Evolutionary conservation across 768 basidiomycete genomes (phyloP), one percentile per base, ranked within the genome.

Genomic region (Termitomyces sp.): DNA sequence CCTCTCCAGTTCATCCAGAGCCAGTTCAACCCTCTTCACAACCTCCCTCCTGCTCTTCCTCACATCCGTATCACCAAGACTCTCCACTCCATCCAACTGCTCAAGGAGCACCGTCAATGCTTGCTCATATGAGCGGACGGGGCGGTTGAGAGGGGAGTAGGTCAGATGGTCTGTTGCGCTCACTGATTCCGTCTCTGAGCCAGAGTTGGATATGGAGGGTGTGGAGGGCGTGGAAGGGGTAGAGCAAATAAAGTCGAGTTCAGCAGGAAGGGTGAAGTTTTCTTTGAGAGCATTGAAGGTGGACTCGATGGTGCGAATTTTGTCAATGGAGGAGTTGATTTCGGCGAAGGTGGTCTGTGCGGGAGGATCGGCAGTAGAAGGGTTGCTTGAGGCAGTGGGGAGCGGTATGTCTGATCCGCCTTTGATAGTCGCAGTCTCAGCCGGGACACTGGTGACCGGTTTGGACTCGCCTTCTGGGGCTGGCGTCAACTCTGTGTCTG

Each of bases 61-160:
- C 51, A 91, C 72, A 13, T 69, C 75, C 33, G 72, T 74, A 62
- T 85, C 80, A 2, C 88, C 88, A 50, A 74, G 76, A 61, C 84
- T 86, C 36, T 84, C 79, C 35, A 90, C 76, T 1, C 74, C 77
- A 64, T 90, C 88, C 30, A 89, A 75, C 57, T 77, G 73, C 6
- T 75, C 66, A 30, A 91, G 70, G 32, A 90, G 74, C 44, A 75
- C 71, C 52, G 76, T 77, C n/a, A 89, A 71, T 26, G 79, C 77
- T 61, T 88, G 77, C 63, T 85, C 81, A 70, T 87, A 85, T 58
- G 75, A 78, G 57, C 83, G 83, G 33, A 89, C 71, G 0, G 82
- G 78, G 23, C 81, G 79, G 69, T 89, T 90, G 50, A 66, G 70
- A 13, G 80, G 63, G 28, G 81, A 82, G 73, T 79, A 89, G 2